A percentile compares a stretch with the other conserved stretches of the same genome.
Conservation (phyloP, 2,329 filamentous ascomycete genomes). For the Aspergillus terreus region DNA sequence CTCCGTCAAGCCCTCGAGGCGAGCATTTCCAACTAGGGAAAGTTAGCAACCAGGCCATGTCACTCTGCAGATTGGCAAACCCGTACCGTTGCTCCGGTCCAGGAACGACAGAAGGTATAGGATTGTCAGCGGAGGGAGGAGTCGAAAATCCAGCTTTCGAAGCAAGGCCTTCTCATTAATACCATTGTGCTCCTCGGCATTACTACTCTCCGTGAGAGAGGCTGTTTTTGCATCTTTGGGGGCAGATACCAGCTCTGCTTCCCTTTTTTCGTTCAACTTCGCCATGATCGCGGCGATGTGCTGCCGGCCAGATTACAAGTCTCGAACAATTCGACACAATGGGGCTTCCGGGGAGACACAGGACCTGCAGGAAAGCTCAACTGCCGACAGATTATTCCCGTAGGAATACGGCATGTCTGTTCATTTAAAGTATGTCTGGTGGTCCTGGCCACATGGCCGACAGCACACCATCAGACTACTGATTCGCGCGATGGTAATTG, state of each 20-base stretch:
- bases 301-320: too few species aligned
- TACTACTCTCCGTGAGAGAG: slow-evolving; percentile 11
- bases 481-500: slow-evolving; percentile 12
- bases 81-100: slow-evolving; percentile 40
- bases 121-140: slow-evolving; percentile 43
- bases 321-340: neutral
- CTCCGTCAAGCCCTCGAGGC: slow-evolving; percentile 33
- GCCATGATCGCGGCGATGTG: slow-evolving; percentile 3
- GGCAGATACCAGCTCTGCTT: neutral
- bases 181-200: slow-evolving; percentile 15
- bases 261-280: slow-evolving; percentile 7
- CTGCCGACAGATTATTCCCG: too few species aligned
- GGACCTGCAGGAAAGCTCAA: neutral
- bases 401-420: too few species aligned
- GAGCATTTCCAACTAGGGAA: slow-evolving; percentile 35
- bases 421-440: neutral
- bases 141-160: slow-evolving; percentile 42
- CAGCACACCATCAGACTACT: slow-evolving; percentile 16
- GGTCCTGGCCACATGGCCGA: neutral
- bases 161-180: slow-evolving; percentile 40
- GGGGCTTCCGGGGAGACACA: neutral
- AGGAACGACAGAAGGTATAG: slow-evolving; percentile 45
- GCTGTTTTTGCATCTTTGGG: slow-evolving; percentile 1
- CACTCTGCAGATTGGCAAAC: neutral
- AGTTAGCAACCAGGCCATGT: neutral